Evolutionary conservation across 805 yeast species (phyloP).

Genomic region (Lachancea fermentati): DNA sequence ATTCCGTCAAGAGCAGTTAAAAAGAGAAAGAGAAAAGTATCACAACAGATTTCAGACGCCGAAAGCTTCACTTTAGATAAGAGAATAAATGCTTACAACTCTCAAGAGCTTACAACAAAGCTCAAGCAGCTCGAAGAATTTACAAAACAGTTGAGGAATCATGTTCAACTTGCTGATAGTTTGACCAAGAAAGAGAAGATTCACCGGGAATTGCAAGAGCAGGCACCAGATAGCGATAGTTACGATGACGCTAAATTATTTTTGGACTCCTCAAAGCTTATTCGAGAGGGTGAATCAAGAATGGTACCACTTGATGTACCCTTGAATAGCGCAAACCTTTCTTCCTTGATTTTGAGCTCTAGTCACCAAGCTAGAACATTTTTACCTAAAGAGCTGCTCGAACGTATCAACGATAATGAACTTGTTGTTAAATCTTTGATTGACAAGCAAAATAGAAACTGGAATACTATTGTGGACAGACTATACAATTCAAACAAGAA

Average conservation of each 20-base stretch:
- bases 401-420: slow-evolving; percentile 21
- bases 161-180: slow-evolving; percentile 14
- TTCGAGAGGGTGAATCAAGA: too few species aligned
- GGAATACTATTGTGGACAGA: slow-evolving; percentile 24
- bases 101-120: slow-evolving; percentile 18
- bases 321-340: slow-evolving; percentile 7
- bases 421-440: slow-evolving; percentile 19
- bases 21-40: slow-evolving; percentile 4
- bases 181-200: slow-evolving; percentile 8
- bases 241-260: slow-evolving; percentile 1
- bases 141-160: slow-evolving; percentile 20
- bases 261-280: slow-evolving; percentile 1
- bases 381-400: slow-evolving; percentile 17
- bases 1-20: slow-evolving; percentile 3
- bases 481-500: slow-evolving; percentile 13
- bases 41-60: slow-evolving; percentile 1
- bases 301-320: too few species aligned
- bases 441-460: slow-evolving; percentile 21
- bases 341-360: slow-evolving; percentile 17
- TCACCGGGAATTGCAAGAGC: neutral
- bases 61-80: slow-evolving; percentile 14
- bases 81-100: slow-evolving; percentile 6
- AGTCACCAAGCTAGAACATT: slow-evolving; percentile 13
- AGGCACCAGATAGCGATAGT: neutral
- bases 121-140: slow-evolving; percentile 27